Percentiles rank a stretch among this genome's conserved stretches.
phyloP scores from a whole-genome alignment of 352 stramenopile genomes.

The Aphanomyces euteiches region DNA sequence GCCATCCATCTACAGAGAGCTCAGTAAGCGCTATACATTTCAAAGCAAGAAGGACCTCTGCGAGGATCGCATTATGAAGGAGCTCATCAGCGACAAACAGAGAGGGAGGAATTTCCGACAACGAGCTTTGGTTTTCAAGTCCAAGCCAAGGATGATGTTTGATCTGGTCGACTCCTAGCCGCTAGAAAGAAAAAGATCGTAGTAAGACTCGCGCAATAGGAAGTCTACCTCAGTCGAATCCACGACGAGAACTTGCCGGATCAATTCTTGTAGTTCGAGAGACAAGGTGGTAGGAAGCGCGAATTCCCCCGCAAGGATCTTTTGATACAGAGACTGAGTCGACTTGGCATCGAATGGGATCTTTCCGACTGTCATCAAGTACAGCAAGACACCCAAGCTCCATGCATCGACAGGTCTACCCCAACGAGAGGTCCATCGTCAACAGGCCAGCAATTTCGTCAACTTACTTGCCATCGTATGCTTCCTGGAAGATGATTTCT shows the following conservation, averaged over 20 bases:
- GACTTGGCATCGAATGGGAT: constrained; percentile 25
- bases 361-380: constrained; percentile 19
- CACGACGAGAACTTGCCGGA: constrained; percentile 5
- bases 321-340: constrained; percentile 17
- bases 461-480: constrained; percentile 29
- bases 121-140: constrained; percentile 14
- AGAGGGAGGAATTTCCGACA: constrained; percentile 11
- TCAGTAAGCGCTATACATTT: not conserved
- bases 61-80: constrained; percentile 13
- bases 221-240: constrained; percentile 17
- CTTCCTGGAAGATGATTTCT: constrained; percentile 28
- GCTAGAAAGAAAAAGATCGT: not conserved
- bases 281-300: constrained; percentile 4
- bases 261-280: not conserved
- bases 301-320: constrained; percentile 11
- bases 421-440: not conserved
- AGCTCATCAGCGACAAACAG: constrained; percentile 26
- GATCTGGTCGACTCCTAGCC: constrained; percentile 25
- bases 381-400: constrained; percentile 26
- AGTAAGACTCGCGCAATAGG: not conserved
- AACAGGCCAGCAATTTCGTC: not conserved
- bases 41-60: constrained; percentile 7
- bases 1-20: constrained; percentile 11
- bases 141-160: constrained; percentile 25
- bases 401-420: constrained; percentile 28